Evolutionary conservation across 441 rosid genomes (phyloP).

Genomic region (Populus hybrid): DNA sequence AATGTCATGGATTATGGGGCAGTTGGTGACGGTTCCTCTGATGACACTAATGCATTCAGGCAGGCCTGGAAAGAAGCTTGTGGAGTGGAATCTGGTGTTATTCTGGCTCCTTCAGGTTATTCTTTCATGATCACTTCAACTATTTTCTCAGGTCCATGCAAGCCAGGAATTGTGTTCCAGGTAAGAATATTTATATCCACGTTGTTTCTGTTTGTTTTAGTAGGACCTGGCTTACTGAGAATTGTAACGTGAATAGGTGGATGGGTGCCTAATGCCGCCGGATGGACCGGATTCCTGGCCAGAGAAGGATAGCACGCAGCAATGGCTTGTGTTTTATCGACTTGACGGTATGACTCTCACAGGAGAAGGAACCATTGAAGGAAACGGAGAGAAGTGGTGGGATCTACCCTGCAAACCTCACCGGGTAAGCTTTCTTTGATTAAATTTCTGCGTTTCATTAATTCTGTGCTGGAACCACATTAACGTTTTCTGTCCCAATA

Average conservation of each 20-base stretch:
- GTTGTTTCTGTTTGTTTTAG: not conserved
- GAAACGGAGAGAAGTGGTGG: constrained; percentile 98
- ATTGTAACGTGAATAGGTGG: constrained; percentile 41
- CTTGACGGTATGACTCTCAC: constrained; percentile 59
- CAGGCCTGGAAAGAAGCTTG: constrained; percentile 93
- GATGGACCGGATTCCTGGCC: constrained; percentile 96
- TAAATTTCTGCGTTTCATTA: not conserved
- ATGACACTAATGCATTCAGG: constrained; percentile 74
- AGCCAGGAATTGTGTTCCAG: constrained; percentile 75
- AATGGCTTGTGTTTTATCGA: constrained; percentile 91
- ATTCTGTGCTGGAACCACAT: not conserved
- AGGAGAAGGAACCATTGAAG: constrained; percentile 87
- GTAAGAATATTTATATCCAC: constrained; percentile 27
- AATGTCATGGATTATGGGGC: constrained; percentile 80
- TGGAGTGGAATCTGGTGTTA: constrained; percentile 55
- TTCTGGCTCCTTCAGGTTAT: constrained; percentile 70
- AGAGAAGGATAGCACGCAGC: constrained; percentile 60
- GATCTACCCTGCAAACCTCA: constrained; percentile 99
- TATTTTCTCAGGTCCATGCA: constrained; percentile 90
- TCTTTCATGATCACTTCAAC: constrained; percentile 75
- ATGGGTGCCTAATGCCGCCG: constrained; percentile 85
- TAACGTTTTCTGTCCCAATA: not conserved
- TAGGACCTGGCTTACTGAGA: not conserved
- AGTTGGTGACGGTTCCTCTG: constrained; percentile 72
- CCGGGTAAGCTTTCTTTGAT: constrained; percentile 46